Conservation (phyloP, 2,329 filamentous ascomycete genomes). For the Talaromyces sp. region DNA sequence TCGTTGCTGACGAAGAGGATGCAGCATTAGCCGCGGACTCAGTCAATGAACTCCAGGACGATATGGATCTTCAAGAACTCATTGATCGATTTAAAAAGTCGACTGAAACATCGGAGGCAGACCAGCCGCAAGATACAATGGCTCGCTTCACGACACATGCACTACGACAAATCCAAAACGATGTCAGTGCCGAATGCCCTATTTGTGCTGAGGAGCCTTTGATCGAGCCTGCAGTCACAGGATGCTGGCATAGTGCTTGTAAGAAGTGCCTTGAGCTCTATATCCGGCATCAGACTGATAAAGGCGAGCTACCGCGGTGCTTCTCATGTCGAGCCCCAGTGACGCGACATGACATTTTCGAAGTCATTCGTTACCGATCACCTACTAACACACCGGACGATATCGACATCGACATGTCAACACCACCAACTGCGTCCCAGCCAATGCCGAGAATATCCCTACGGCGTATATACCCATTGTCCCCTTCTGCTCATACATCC, state of each 20-base stretch:
- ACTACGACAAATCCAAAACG: conserved; percentile 84
- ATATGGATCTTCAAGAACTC: conserved; percentile 89
- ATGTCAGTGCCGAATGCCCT: conserved; percentile 84
- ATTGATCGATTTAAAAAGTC: conserved; percentile 77
- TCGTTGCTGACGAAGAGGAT: conserved; percentile 84
- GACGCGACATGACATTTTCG: conserved; percentile 80
- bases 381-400: conserved; percentile 44
- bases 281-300: conserved; percentile 80
- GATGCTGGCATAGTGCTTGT: conserved; percentile 97
- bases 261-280: conserved; percentile 88
- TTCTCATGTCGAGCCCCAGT: conserved; percentile 86
- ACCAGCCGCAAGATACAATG: conserved; percentile 51
- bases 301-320: conserved; percentile 72
- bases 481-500: conserved; percentile 57
- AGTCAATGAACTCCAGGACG: conserved; percentile 77
- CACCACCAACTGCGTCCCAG: conserved; percentile 33
- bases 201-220: conserved; percentile 95
- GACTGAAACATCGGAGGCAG: conserved; percentile 54
- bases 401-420: conserved; percentile 40
- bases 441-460: conserved; percentile 55
- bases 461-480: conserved; percentile 60
- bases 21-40: conserved; percentile 74
- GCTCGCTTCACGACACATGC: conserved; percentile 83
- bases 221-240: conserved; percentile 88
- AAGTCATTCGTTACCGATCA: conserved; percentile 73